Percentiles rank a stretch among this genome's conserved stretches.
Conservation (phyloP, 2,329 filamentous ascomycete genomes). For the Phialophora chinensis region DNA sequence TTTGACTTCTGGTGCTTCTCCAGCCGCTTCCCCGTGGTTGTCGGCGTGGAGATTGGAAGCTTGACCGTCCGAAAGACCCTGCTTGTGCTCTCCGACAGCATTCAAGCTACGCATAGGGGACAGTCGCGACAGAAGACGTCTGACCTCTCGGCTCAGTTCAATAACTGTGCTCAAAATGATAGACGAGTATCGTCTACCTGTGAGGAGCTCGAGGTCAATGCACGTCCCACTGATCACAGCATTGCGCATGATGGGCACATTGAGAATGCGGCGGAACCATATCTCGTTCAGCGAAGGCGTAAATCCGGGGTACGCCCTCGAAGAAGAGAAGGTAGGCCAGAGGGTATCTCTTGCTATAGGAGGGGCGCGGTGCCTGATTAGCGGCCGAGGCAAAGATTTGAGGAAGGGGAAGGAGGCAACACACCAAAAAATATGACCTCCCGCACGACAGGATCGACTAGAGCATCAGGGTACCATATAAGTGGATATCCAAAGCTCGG, state of each 20-base stretch:
- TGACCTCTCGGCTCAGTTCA: constrained; percentile 11
- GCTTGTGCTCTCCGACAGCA: not conserved
- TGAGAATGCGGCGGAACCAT: constrained; percentile 14
- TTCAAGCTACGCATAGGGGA: not conserved
- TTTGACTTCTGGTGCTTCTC: not conserved
- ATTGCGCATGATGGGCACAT: constrained; percentile 13
- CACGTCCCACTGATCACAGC: constrained; percentile 10
- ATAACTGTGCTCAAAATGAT: not conserved
- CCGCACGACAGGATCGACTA: constrained; percentile 11
- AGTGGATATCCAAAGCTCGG: not conserved
- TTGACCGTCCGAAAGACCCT: not conserved
- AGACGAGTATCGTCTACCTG: not conserved
- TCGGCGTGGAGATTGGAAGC: not conserved
- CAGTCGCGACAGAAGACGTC: not conserved
- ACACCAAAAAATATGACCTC: constrained; percentile 17
- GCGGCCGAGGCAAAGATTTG: not conserved
- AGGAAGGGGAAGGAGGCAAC: not conserved
- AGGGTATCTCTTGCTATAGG: constrained; percentile 10
- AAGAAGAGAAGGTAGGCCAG: constrained; percentile 15
- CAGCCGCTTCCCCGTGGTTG: not conserved
- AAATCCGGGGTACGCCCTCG: not conserved
- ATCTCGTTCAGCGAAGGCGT: not conserved
- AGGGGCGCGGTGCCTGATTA: not conserved
- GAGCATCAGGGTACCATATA: not conserved
- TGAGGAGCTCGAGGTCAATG: constrained; percentile 13